Evolutionary conservation across 1,139 yeast species (phyloP).

Genomic region (Wickerhamomyces sp.): DNA sequence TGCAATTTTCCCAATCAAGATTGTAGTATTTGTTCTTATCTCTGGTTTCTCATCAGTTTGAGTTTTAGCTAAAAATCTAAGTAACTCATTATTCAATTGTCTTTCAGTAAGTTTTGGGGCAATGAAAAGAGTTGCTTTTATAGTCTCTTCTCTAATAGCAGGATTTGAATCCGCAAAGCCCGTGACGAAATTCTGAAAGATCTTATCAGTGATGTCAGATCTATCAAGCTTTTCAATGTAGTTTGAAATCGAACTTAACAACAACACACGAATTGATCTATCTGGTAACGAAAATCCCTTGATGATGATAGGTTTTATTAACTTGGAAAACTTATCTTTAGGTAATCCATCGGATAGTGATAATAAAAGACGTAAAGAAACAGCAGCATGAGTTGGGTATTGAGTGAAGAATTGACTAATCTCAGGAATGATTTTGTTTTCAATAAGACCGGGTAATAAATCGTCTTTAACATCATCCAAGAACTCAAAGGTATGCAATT

Average conservation of each 20-base stretch:
- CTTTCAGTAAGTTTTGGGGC: constrained; percentile 69
- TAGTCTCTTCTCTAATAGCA: constrained; percentile 73
- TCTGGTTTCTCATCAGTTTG: constrained; percentile 83
- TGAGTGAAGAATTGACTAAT: constrained; percentile 38
- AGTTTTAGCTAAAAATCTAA: constrained; percentile 78
- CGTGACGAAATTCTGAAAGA: constrained; percentile 62
- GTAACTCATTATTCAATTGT: constrained; percentile 80
- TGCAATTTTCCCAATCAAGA: constrained; percentile 70
- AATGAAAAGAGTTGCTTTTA: constrained; percentile 61
- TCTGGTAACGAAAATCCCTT: constrained; percentile 64
- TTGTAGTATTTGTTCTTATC: constrained; percentile 80
- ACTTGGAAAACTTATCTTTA: constrained; percentile 36
- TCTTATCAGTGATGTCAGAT: constrained; percentile 60
- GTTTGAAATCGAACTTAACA: constrained; percentile 59
- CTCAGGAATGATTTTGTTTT: constrained; percentile 65
- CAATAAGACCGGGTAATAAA: constrained; percentile 59
- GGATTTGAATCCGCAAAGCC: constrained; percentile 87
- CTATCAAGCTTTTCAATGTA: constrained; percentile 50
- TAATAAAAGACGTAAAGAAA: constrained; percentile 42
- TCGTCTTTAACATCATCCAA: constrained; percentile 30
- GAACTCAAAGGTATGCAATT: constrained; percentile 47
- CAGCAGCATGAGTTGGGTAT: constrained; percentile 26
- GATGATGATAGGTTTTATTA: constrained; percentile 60
- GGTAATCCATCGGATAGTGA: constrained; percentile 40
- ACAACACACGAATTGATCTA: constrained; percentile 66